Conservation (phyloP, 805 yeast genomes). For the Candida glaebosa region DNA sequence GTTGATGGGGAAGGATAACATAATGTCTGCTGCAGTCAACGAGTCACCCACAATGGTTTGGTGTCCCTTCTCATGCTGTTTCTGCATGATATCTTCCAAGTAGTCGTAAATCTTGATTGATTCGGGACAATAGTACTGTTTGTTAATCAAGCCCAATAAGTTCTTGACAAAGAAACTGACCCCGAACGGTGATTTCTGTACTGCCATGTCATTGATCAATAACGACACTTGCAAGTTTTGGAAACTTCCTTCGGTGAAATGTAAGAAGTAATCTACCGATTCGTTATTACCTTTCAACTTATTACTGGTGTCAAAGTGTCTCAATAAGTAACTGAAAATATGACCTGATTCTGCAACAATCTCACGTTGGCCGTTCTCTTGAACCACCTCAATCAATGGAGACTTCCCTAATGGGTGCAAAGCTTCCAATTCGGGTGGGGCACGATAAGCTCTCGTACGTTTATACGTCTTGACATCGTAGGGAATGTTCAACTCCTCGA, state of each 20-base stretch:
- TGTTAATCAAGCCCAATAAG: conserved; percentile 21
- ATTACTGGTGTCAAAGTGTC: conserved; percentile 43
- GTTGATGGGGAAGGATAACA: conserved; percentile 33
- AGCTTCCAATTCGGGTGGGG: conserved; percentile 28
- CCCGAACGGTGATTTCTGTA: conserved; percentile 25
- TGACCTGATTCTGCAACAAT: conserved; percentile 58
- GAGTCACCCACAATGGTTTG: conserved; percentile 34
- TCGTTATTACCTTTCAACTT: conserved; percentile 37
- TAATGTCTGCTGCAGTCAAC: conserved; percentile 36
- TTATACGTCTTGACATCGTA: conserved; percentile 31
- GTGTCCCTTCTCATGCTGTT: conserved; percentile 20
- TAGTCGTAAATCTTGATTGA: conserved; percentile 20
- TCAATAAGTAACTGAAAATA: conserved; percentile 50
- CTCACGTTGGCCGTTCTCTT: conserved; percentile 15
- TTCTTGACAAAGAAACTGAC: conserved; percentile 17
- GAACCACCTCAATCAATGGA: conserved; percentile 27
- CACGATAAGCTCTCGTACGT: conserved; percentile 23
- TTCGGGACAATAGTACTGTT: conserved; percentile 24
- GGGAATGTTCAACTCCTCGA: conserved; percentile 30
- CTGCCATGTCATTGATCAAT: conserved; percentile 25
- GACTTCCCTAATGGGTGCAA: conserved; percentile 38
- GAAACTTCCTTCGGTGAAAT: conserved; percentile 61
- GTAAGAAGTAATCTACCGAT: conserved; percentile 48
- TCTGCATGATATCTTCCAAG: conserved; percentile 26
- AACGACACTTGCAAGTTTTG: conserved; percentile 44